A percentile compares a stretch with the other conserved stretches of the same genome.
Conservation (phyloP, 2,329 filamentous ascomycete species). For the Ilyonectria sp. region DNA sequence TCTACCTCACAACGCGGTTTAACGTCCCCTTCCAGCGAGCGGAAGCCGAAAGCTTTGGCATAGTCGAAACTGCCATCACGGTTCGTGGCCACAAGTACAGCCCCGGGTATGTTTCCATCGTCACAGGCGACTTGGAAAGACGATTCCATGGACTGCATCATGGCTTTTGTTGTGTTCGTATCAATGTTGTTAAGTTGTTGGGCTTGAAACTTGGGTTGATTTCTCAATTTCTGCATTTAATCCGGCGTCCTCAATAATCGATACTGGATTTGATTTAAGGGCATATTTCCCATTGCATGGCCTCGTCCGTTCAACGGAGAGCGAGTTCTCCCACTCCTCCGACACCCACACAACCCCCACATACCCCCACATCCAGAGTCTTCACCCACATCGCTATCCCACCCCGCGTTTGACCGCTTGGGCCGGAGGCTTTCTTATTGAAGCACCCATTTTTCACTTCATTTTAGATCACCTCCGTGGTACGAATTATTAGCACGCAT, state of each 20-base stretch:
- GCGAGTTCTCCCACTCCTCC: background rate
- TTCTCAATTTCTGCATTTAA: too few species aligned
- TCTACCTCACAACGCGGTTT: background rate
- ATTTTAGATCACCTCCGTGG: background rate
- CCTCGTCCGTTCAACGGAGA: background rate
- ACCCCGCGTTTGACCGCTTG: background rate
- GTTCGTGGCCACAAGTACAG: constrained; percentile 3
- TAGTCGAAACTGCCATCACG: background rate
- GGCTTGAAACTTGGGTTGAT: too few species aligned
- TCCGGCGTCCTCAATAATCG: too few species aligned
- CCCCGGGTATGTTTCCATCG: background rate
- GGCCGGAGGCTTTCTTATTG: background rate
- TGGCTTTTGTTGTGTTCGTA: background rate
- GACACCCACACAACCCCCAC: background rate
- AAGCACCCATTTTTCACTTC: background rate
- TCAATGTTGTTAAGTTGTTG: background rate
- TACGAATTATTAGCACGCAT: background rate
- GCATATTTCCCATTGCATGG: background rate
- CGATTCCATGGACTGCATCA: background rate
- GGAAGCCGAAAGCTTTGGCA: constrained; percentile 3
- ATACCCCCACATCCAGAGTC: background rate
- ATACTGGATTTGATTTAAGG: background rate
- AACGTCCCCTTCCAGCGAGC: background rate
- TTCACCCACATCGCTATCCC: background rate
- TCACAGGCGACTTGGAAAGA: constrained; percentile 1